Percentiles rank a stretch among this genome's conserved stretches.
Conservation (phyloP, 129 eudicot genomes). For the carrot (Daucus carota) region DNA sequence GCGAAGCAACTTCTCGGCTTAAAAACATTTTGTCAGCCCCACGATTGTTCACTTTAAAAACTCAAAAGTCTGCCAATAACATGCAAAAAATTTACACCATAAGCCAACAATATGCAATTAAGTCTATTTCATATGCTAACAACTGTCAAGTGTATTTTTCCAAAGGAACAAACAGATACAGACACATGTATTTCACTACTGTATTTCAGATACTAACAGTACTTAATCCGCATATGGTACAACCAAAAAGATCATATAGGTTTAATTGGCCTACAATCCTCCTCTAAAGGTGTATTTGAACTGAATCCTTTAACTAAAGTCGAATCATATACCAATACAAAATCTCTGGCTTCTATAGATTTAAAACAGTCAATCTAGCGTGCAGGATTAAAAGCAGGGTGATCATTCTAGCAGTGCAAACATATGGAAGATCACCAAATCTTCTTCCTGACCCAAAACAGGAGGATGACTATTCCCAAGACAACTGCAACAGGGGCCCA, state of each 20-base stretch:
- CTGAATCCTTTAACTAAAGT: not conserved
- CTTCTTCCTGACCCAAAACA: slow-evolving; percentile 72
- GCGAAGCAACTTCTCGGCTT: no score
- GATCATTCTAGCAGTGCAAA: slow-evolving; percentile 1
- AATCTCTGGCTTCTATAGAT: not conserved
- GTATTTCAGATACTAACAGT: not conserved
- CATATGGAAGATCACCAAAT: slow-evolving; percentile 47
- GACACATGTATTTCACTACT: not conserved
- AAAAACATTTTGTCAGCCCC: no score
- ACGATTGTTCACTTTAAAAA: no score
- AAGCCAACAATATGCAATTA: no score
- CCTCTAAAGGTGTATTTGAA: not conserved
- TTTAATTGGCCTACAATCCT: not conserved
- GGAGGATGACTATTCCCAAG: slow-evolving; percentile 72
- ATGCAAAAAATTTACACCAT: no score
- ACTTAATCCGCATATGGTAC: not conserved
- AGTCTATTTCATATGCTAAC: not conserved
- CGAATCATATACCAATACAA: not conserved
- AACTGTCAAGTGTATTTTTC: not conserved
- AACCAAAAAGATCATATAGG: not conserved
- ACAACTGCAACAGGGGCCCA: slow-evolving; percentile 99
- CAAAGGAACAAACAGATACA: not conserved
- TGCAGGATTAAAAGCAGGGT: not conserved
- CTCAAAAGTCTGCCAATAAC: no score
- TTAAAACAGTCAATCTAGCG: not conserved